Conservation (phyloP, 495 filamentous ascomycete genomes). For the Mycothermus thermophilus region DNA sequence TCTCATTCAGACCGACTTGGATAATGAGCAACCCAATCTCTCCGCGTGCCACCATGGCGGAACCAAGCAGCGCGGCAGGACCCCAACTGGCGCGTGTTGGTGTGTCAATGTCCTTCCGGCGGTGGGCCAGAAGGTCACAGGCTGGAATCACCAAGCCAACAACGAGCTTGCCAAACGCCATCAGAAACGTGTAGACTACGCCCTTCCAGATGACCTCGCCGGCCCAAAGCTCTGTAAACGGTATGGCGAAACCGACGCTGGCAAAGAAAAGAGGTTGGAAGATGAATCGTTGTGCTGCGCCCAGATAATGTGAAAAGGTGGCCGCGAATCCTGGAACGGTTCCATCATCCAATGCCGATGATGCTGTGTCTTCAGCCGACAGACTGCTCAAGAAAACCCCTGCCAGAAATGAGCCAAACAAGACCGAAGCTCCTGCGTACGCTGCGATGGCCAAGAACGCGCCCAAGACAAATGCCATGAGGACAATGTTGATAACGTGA, state of each 20-base stretch:
- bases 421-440: constrained; percentile 47
- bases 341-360: background rate
- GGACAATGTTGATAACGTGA: constrained; percentile 7
- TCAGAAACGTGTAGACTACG: constrained; percentile 54
- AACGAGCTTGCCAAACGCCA: constrained; percentile 48
- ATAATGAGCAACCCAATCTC: constrained; percentile 73
- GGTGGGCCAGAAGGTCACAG: constrained; percentile 10
- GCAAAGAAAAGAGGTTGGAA: constrained; percentile 69
- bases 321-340: constrained; percentile 21
- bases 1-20: constrained; percentile 39
- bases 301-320: constrained; percentile 46
- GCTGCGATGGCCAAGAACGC: constrained; percentile 14
- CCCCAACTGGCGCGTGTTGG: constrained; percentile 17
- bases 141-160: constrained; percentile 50
- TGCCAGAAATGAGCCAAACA: constrained; percentile 59
- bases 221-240: constrained; percentile 54
- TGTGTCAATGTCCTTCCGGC: background rate
- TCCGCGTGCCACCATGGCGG: constrained; percentile 58
- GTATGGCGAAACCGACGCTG: constrained; percentile 68
- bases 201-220: constrained; percentile 56
- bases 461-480: constrained; percentile 10
- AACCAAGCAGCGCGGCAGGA: constrained; percentile 13
- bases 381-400: constrained; percentile 38
- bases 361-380: no score
- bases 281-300: constrained; percentile 34